phyloP scores from a whole-genome alignment of 2,329 filamentous ascomycete species.

The Stachybotrys chlorohalonatus region DNA sequence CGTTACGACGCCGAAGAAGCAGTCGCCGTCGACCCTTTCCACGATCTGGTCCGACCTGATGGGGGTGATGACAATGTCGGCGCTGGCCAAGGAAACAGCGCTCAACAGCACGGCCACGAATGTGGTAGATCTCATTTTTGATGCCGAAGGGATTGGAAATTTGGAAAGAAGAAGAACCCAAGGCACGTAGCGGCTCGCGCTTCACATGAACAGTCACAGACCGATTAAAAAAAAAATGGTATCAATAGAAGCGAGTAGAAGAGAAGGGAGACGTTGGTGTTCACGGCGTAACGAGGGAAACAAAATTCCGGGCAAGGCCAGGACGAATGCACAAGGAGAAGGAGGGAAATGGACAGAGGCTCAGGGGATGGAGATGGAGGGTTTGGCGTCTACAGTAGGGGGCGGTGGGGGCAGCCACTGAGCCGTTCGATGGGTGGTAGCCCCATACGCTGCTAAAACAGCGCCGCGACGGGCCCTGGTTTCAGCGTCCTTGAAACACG shows the following conservation, averaged over 20 bases:
- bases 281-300: too few species aligned
- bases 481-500: background rate
- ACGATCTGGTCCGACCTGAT: slow-evolving; percentile 42
- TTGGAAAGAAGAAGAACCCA: background rate
- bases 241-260: too few species aligned
- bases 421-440: background rate
- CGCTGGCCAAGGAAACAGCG: slow-evolving; percentile 36
- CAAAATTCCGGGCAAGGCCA: too few species aligned
- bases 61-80: slow-evolving; percentile 47
- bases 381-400: background rate
- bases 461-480: background rate
- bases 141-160: background rate
- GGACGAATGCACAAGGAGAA: too few species aligned
- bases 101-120: slow-evolving; percentile 29
- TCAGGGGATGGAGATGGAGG: background rate
- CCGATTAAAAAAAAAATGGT: too few species aligned
- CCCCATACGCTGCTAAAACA: background rate
- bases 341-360: too few species aligned
- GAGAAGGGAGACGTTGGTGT: too few species aligned
- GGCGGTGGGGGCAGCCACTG: background rate
- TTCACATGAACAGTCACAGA: background rate
- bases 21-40: slow-evolving; percentile 37
- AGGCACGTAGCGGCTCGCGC: background rate
- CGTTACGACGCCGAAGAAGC: slow-evolving; percentile 46
- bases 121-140: slow-evolving; percentile 19